Evolutionary conservation across 805 yeast species (phyloP).

Genomic region (Komagataella kurtzmanii): DNA sequence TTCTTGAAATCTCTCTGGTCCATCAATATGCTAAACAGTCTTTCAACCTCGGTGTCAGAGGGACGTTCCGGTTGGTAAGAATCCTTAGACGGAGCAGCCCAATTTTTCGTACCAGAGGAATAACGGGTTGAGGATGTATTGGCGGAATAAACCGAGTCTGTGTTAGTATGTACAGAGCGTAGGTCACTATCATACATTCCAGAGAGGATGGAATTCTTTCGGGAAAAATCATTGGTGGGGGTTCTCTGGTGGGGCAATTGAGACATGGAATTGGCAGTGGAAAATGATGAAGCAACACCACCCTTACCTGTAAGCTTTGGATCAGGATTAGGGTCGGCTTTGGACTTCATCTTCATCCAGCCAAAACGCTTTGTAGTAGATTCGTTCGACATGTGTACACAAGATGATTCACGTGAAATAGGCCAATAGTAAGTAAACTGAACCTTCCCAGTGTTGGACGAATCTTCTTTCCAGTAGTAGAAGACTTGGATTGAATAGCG

Average conservation of each 20-base stretch:
- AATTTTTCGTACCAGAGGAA: background rate
- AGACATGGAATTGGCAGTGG: background rate
- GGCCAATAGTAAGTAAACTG: background rate
- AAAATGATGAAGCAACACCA: background rate
- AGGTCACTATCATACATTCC: background rate
- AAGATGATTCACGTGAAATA: background rate
- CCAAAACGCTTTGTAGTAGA: background rate
- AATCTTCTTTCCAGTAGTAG: background rate
- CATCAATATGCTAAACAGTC: constrained; percentile 70
- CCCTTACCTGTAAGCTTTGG: background rate
- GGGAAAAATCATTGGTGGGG: background rate
- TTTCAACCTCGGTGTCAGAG: constrained; percentile 53
- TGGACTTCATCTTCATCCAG: background rate
- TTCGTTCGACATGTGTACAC: background rate
- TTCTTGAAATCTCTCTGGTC: constrained; percentile 64
- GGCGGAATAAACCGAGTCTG: background rate
- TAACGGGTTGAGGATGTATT: background rate
- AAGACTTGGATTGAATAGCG: background rate
- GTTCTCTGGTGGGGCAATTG: background rate
- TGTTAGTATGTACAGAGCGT: background rate
- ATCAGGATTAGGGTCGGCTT: background rate
- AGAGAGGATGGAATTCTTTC: background rate
- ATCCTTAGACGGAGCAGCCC: background rate
- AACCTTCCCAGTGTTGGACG: background rate
- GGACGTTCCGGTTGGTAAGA: constrained; percentile 39